Percentiles rank a stretch among this genome's conserved stretches.
phyloP scores from a whole-genome alignment of 306 rosid genomes.

The Dalbergia oliveri region DNA sequence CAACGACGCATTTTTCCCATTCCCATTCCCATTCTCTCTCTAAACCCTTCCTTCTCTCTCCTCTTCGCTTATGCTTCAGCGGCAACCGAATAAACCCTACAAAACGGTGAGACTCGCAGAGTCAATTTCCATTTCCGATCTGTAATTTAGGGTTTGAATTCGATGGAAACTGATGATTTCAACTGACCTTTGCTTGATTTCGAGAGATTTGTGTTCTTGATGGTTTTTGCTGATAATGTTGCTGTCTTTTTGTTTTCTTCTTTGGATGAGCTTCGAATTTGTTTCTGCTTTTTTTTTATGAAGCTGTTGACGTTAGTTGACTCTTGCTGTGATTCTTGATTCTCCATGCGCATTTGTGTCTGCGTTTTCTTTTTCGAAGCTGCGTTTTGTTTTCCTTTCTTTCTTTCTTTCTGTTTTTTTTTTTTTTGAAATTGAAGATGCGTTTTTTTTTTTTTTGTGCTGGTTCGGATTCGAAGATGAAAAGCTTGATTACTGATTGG shows the following conservation, averaged over 20 bases:
- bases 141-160: slow-evolving; percentile 57
- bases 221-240: slow-evolving; percentile 10
- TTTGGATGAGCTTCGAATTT: neutral
- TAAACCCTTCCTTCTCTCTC: slow-evolving; percentile 29
- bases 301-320: slow-evolving; percentile 4
- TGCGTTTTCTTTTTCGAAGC: neutral
- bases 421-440: neutral
- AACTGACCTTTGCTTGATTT: slow-evolving; percentile 11
- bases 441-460: neutral
- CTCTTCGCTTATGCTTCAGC: slow-evolving; percentile 18
- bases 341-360: neutral
- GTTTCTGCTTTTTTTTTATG: neutral
- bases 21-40: slow-evolving; percentile 16
- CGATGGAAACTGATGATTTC: neutral
- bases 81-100: slow-evolving; percentile 48
- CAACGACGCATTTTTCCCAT: slow-evolving; percentile 39
- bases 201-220: neutral
- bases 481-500: slow-evolving; percentile 36
- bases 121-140: slow-evolving; percentile 47
- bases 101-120: slow-evolving; percentile 43
- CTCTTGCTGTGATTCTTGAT: slow-evolving; percentile 20
- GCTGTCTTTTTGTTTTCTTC: slow-evolving; percentile 7
- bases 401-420: neutral
- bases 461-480: slow-evolving; percentile 3
- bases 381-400: neutral